Evolutionary conservation across 1,139 yeast species (phyloP).

Genomic region (Saccharomyces pastorianus): DNA sequence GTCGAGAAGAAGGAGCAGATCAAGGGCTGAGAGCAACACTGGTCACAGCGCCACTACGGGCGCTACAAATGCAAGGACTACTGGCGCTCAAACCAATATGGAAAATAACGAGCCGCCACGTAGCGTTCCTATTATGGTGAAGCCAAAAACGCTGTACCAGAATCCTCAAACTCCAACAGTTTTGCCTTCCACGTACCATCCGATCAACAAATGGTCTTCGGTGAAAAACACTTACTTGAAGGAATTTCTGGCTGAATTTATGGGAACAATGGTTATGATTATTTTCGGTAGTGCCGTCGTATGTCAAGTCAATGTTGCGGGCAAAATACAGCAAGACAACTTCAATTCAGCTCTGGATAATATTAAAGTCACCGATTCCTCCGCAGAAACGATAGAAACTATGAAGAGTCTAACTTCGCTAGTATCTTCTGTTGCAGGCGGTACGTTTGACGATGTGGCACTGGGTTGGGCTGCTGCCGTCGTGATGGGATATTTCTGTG

Average conservation of each 20-base stretch:
- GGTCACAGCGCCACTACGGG: slow-evolving; percentile 1
- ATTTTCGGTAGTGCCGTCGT: slow-evolving; percentile 41
- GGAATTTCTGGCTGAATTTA: slow-evolving; percentile 39
- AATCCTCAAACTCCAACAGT: slow-evolving; percentile 34
- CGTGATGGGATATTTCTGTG: slow-evolving; percentile 38
- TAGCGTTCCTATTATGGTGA: slow-evolving; percentile 28
- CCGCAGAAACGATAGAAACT: slow-evolving; percentile 9
- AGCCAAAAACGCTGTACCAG: slow-evolving; percentile 31
- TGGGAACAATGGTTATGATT: slow-evolving; percentile 40
- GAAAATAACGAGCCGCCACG: slow-evolving; percentile 3
- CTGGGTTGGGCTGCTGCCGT: slow-evolving; percentile 47
- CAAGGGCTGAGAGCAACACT: slow-evolving; percentile 1
- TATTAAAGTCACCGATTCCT: slow-evolving; percentile 8
- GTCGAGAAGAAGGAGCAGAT: not conserved
- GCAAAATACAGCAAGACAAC: slow-evolving; percentile 13
- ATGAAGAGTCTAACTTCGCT: slow-evolving; percentile 13
- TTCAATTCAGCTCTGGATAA: slow-evolving; percentile 12
- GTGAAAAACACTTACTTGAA: slow-evolving; percentile 26
- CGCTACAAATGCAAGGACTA: slow-evolving; percentile 1
- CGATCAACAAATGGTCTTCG: slow-evolving; percentile 31
- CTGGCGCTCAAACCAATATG: slow-evolving; percentile 4
- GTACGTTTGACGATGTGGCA: slow-evolving; percentile 37
- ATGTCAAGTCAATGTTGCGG: slow-evolving; percentile 34
- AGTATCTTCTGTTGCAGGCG: slow-evolving; percentile 30
- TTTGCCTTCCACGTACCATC: slow-evolving; percentile 32